Percentiles rank a stretch among this genome's conserved stretches.
Conservation (phyloP, 2,329 filamentous ascomycete species). For the Penicillium sp. region DNA sequence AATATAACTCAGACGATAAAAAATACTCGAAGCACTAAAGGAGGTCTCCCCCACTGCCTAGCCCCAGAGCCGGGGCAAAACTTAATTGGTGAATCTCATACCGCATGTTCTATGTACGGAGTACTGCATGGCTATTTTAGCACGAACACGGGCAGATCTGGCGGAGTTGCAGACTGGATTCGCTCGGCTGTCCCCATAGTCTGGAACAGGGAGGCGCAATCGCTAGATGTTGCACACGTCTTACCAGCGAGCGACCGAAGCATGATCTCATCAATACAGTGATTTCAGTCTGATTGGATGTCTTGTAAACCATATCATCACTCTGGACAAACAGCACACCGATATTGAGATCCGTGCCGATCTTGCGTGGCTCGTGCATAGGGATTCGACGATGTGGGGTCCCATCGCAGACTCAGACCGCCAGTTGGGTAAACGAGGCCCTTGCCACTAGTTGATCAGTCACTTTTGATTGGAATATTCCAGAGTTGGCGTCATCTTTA, state of each 20-base stretch:
- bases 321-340: background rate
- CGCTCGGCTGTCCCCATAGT: background rate
- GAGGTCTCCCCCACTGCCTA: background rate
- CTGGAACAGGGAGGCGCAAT: background rate
- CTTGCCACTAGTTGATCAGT: background rate
- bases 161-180: background rate
- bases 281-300: background rate
- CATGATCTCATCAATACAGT: background rate
- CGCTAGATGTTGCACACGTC: background rate
- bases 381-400: background rate
- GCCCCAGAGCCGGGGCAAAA: background rate
- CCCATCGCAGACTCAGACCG: conserved; percentile 2
- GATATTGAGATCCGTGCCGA: background rate
- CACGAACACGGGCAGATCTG: background rate
- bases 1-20: background rate
- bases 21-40: background rate
- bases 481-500: background rate
- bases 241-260: background rate
- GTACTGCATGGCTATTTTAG: background rate
- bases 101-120: background rate
- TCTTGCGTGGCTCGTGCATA: background rate
- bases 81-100: conserved; percentile 3
- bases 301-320: background rate
- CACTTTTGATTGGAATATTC: background rate
- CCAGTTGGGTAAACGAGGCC: background rate